These are phyloP conservation scores for Phaeoacremonium minimum DNA, from an alignment of 2,329 filamentous ascomycete species.

Conservation along the genomic window DNA sequence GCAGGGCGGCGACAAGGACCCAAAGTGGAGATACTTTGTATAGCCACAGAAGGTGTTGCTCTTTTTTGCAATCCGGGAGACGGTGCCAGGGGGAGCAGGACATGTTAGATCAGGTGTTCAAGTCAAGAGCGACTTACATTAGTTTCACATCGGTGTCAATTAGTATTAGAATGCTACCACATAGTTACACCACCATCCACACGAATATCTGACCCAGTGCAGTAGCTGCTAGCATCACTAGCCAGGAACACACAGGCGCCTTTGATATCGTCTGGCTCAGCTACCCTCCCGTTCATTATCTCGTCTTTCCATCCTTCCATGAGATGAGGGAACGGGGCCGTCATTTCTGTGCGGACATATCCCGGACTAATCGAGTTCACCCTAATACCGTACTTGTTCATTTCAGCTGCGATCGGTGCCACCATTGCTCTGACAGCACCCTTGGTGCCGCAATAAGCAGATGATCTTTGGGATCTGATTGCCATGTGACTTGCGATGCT, in stretches of 20 bases:
- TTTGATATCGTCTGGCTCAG: conserved; percentile 44
- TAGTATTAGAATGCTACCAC: conserved; percentile 26
- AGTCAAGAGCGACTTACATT: not conserved
- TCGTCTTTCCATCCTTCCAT: conserved; percentile 43
- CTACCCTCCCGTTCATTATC: conserved; percentile 40
- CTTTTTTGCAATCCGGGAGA: too few relatives aligned
- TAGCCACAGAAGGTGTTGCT: too few relatives aligned
- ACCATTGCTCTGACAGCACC: conserved; percentile 41
- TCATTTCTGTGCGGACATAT: conserved; percentile 29
- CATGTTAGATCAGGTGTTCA: too few relatives aligned
- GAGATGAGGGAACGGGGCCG: conserved; percentile 35
- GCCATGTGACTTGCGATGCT: conserved; percentile 49
- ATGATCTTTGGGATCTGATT: conserved; percentile 40
- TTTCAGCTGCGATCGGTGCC: conserved; percentile 39
- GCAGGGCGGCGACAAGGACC: conserved; percentile 28
- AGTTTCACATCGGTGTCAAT: not conserved
- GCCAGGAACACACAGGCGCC: conserved; percentile 43
- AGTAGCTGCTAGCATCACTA: conserved; percentile 37
- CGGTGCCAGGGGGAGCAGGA: too few relatives aligned
- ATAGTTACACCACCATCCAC: conserved; percentile 38
- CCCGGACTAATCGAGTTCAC: conserved; percentile 36
- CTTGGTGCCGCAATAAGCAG: conserved; percentile 42
- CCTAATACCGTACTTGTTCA: conserved; percentile 30
- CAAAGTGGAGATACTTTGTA: conserved; percentile 29
- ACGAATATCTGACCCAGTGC: conserved; percentile 37